Base-by-base conservation (phyloP, 179 eudicot genomes). In the Beta lomatogona region DNA sequence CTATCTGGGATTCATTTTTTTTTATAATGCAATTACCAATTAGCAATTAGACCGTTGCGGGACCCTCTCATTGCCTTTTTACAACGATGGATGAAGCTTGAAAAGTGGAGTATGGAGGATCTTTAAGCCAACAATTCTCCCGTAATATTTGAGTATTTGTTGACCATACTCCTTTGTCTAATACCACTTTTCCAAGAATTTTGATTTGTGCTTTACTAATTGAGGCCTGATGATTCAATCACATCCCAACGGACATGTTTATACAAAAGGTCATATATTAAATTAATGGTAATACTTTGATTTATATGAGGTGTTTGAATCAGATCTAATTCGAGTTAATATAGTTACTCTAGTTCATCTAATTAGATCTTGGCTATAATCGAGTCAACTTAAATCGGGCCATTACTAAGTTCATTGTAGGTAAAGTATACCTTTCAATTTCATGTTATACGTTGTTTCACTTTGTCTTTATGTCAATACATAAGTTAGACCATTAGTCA, bases 1-100 rank as follows among this genome's bases (percentile, higher is more conserved):
- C 57, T 75, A 19, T 19, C n/a, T 22, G 58, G 78, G 71, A 80
- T 71, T 36, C 3, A 36, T 36, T 36, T 36, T 36, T 36, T 71
- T 71, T 28, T 5, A 19, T 19, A 5, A 22, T 65, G 73, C 66
- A 69, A 60, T 46, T 28, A 73, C 64, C 71, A 73, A n/a, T 64
- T 73, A 73, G 31, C 48, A 31, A 80, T 66, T 19, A 52, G 79
- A 80, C 83, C 78, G 83, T 80, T 80, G 53, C 8, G 77, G 82
- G 61, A 4, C 71, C 71, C 63, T 6, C 15, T 66, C 18, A 19
- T 5, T 55, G 9, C 45, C 71, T 80, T 80, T 72, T 16, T 46
- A 48, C 72, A 73, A 80, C 60, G 61, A 61, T 72, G 72, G 76
- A 16, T 44, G 76, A 36, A 80, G 48, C 25, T 25, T 4, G 46